phyloP scores from a whole-genome alignment of 2,329 filamentous ascomycete species.

The Fusarium penzigii region DNA sequence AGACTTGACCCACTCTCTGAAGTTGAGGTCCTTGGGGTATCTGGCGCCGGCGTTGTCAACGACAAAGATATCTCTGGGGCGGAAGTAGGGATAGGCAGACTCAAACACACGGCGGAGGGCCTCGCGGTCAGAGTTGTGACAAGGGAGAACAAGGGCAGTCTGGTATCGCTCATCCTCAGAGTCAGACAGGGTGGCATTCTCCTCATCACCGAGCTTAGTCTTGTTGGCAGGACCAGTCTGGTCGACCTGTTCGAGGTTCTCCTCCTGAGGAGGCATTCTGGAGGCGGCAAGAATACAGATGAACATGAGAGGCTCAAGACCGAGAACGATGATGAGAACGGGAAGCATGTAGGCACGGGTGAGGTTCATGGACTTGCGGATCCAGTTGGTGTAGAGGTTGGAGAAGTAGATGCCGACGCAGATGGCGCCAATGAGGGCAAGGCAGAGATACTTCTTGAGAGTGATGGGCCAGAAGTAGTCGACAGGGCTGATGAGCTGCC shows the following conservation, averaged over 20 bases:
- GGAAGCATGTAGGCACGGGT: conserved; percentile 13
- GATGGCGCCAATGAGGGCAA: conserved; percentile 1
- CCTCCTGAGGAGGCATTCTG: background rate
- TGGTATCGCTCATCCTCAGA: background rate
- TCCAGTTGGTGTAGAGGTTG: conserved; percentile 10
- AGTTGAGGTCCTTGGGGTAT: conserved; percentile 8
- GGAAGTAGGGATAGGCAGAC: conserved; percentile 10
- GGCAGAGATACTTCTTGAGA: conserved; percentile 7
- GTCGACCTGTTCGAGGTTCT: background rate
- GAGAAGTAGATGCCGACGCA: conserved; percentile 7
- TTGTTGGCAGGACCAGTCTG: background rate
- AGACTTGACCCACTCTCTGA: conserved; percentile 11
- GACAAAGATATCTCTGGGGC: conserved; percentile 11
- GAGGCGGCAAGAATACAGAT: conserved; percentile 5
- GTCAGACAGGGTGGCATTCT: background rate
- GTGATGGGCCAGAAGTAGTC: conserved; percentile 13
- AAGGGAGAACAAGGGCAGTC: conserved; percentile 9
- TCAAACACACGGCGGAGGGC: conserved; percentile 7
- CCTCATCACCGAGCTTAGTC: background rate
- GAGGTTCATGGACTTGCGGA: conserved; percentile 7
- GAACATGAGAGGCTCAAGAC: conserved; percentile 10
- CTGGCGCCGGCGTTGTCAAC: conserved; percentile 8
- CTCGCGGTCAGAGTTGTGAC: conserved; percentile 11
- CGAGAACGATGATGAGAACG: conserved; percentile 9
- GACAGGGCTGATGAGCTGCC: conserved; percentile 8